Percentiles rank a stretch among this genome's conserved stretches.
phyloP scores from a whole-genome alignment of 768 basidiomycete genomes.

The Phanerochaete sordida region DNA sequence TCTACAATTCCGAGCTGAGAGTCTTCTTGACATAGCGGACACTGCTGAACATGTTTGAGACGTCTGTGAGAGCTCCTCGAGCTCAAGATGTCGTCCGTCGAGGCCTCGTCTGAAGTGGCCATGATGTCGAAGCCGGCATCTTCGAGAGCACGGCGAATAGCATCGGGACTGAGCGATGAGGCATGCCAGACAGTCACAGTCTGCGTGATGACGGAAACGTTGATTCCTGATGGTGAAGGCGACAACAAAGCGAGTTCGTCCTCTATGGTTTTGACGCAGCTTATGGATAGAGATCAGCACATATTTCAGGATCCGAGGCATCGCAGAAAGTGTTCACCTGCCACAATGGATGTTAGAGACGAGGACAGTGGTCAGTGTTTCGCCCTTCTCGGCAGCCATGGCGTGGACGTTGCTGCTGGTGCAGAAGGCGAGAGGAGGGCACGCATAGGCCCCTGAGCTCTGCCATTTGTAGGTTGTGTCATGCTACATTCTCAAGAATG shows the following conservation, averaged over 20 bases:
- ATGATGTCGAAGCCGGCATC: slow-evolving; percentile 47
- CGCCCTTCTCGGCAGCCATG: slow-evolving; percentile 17
- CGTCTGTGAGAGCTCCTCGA: slow-evolving; percentile 16
- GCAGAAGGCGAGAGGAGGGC: slow-evolving; percentile 14
- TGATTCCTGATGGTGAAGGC: slow-evolving; percentile 36
- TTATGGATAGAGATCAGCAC: slow-evolving; percentile 15
- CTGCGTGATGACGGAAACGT: slow-evolving; percentile 43
- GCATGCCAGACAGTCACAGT: slow-evolving; percentile 40
- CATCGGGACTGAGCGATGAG: slow-evolving; percentile 21
- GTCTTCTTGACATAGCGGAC: slow-evolving; percentile 34
- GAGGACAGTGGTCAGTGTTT: slow-evolving; percentile 29
- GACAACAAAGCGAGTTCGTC: slow-evolving; percentile 32
- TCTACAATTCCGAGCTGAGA: slow-evolving; percentile 8
- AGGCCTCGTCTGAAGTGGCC: slow-evolving; percentile 14
- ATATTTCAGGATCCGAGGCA: background rate
- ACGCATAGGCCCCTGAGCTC: too few relatives aligned
- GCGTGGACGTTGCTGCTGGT: slow-evolving; percentile 4
- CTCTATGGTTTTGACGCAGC: slow-evolving; percentile 47
- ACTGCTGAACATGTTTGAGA: slow-evolving; percentile 38
- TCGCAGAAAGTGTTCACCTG: slow-evolving; percentile 30
- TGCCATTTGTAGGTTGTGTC: too few relatives aligned
- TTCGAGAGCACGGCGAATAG: slow-evolving; percentile 36
- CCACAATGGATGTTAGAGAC: slow-evolving; percentile 49
- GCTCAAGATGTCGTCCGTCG: background rate
- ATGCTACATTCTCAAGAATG: too few relatives aligned